A percentile compares a stretch with the other conserved stretches of the same genome.
These are phyloP conservation scores for Leishmania gerbilli DNA, from an alignment of 208 protist genomes.

Conservation along the genomic window DNA sequence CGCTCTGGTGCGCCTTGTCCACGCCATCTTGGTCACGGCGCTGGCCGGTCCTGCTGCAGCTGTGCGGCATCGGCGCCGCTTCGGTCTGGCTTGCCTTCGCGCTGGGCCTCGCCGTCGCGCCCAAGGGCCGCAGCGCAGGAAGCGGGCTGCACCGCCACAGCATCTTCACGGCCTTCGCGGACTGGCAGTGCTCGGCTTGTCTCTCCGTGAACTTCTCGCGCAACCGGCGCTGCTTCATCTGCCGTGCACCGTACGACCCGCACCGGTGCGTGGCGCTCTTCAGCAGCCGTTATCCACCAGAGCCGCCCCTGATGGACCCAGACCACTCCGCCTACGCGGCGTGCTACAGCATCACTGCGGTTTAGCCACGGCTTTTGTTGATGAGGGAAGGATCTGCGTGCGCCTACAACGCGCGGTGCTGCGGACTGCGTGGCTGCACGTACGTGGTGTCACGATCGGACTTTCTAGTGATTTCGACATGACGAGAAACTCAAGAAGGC, in stretches of 20 bases:
- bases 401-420: not conserved
- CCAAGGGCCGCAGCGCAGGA: slow-evolving; percentile 29
- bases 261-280: slow-evolving; percentile 53
- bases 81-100: slow-evolving; percentile 35
- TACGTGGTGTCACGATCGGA: not conserved
- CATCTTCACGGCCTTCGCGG: slow-evolving; percentile 56
- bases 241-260: slow-evolving; percentile 59
- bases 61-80: slow-evolving; percentile 17
- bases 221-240: slow-evolving; percentile 75
- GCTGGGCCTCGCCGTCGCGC: slow-evolving; percentile 48
- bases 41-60: slow-evolving; percentile 25
- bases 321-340: slow-evolving; percentile 61
- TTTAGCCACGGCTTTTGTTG: not conserved
- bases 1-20: slow-evolving; percentile 14
- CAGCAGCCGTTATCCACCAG: slow-evolving; percentile 38
- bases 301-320: slow-evolving; percentile 64
- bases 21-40: not conserved
- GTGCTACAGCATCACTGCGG: slow-evolving; percentile 26
- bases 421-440: not conserved
- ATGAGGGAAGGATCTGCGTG: not conserved
- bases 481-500: not conserved
- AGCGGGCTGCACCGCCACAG: slow-evolving; percentile 62
- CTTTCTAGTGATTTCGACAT: not conserved
- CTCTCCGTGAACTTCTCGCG: slow-evolving; percentile 69
- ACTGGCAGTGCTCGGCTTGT: slow-evolving; percentile 80